Conservation (phyloP, 169 alveolate species). For the Cryptosporidium meleagridis region DNA sequence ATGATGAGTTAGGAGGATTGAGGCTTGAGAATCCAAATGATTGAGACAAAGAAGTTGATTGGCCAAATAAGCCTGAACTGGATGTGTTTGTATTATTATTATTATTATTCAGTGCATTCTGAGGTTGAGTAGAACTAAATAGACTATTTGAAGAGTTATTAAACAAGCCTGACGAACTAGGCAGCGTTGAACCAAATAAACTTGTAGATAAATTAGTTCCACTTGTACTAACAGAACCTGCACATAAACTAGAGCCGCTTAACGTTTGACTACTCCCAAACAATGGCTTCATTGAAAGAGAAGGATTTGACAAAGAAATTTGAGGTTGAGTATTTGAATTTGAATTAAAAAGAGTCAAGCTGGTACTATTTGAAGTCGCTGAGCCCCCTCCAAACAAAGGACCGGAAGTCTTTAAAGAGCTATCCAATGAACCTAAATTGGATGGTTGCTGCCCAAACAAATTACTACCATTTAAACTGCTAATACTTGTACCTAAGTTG, state of each 20-base stretch:
- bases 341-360: constrained; percentile 19
- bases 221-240: background rate
- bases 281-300: constrained; percentile 1
- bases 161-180: background rate
- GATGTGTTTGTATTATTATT: background rate
- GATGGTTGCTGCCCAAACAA: constrained; percentile 16
- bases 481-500: background rate
- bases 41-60: constrained; percentile 28
- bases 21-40: background rate
- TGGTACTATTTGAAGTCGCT: constrained; percentile 3
- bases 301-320: constrained; percentile 11
- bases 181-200: constrained; percentile 50
- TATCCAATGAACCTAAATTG: background rate
- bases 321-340: background rate
- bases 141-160: constrained; percentile 1
- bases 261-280: constrained; percentile 2
- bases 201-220: constrained; percentile 1
- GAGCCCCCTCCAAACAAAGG: constrained; percentile 1
- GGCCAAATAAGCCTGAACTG: constrained; percentile 32
- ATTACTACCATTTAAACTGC: background rate
- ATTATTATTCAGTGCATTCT: background rate
- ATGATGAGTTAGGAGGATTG: background rate
- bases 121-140: constrained; percentile 13
- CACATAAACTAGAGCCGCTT: background rate
- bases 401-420: constrained; percentile 15